Percentiles rank a stretch among this genome's conserved stretches.
Evolutionary conservation across 306 rosid genomes (phyloP).

Genomic region (Vigna nakashimae): DNA sequence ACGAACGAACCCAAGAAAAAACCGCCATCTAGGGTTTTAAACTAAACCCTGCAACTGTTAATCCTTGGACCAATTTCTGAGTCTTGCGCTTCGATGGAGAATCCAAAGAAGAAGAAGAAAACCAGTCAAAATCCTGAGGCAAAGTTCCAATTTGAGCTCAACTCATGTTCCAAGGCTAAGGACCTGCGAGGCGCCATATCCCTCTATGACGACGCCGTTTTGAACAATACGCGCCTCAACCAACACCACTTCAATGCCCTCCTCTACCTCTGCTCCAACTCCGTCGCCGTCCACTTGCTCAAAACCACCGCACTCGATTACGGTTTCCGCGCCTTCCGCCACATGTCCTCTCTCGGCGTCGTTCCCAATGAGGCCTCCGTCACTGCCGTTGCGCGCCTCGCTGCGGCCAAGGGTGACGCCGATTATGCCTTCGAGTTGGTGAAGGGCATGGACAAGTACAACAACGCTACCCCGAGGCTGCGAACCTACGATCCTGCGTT

Average conservation of each 20-base stretch:
- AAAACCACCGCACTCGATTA: constrained; percentile 53
- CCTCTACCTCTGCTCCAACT: constrained; percentile 84
- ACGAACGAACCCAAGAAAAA: neutral
- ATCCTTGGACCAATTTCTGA: neutral
- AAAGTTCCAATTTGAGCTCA: constrained; percentile 71
- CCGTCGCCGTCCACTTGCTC: constrained; percentile 56
- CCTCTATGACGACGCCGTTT: constrained; percentile 61
- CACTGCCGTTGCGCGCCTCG: constrained; percentile 75
- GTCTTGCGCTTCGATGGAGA: constrained; percentile 51
- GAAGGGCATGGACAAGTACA: constrained; percentile 55
- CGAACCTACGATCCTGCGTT: constrained; percentile 78
- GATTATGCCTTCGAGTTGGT: constrained; percentile 68
- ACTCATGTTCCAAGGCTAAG: constrained; percentile 69
- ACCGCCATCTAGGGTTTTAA: constrained; percentile 44
- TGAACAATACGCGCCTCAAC: constrained; percentile 50
- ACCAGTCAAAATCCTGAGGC: constrained; percentile 54
- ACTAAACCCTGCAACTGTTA: constrained; percentile 6
- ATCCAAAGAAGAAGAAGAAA: constrained; percentile 51
- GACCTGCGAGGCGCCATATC: constrained; percentile 62
- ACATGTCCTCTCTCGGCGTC: constrained; percentile 51
- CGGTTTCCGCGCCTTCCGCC: constrained; percentile 75
- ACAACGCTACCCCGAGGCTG: constrained; percentile 61
- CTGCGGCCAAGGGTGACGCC: constrained; percentile 73
- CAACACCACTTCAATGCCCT: constrained; percentile 78
- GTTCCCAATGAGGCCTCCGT: constrained; percentile 83